Conservation (phyloP, 805 yeast genomes). For the Ogataea ganodermae region DNA sequence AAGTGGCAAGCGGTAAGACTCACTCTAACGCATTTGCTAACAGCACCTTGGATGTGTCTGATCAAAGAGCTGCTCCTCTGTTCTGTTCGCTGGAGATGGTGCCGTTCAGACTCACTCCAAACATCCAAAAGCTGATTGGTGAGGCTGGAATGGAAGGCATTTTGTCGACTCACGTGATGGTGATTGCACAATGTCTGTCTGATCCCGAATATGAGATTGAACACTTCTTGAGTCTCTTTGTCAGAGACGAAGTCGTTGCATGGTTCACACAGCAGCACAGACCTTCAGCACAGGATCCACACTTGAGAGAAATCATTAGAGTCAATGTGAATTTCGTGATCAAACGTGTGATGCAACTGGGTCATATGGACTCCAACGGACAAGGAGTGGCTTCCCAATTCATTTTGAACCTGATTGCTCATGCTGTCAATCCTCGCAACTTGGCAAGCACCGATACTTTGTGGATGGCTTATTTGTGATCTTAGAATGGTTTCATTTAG, state of each 20-base stretch:
- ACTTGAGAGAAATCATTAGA: slow-evolving; percentile 81
- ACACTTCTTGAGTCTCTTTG: slow-evolving; percentile 88
- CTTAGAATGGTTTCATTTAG: background rate
- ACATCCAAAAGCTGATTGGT: slow-evolving; percentile 90
- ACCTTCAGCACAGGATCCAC: slow-evolving; percentile 80
- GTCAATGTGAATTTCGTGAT: slow-evolving; percentile 84
- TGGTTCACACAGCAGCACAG: slow-evolving; percentile 92
- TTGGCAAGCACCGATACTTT: slow-evolving; percentile 87
- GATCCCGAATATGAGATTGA: slow-evolving; percentile 93
- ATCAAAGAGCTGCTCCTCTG: slow-evolving; percentile 69
- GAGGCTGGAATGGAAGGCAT: slow-evolving; percentile 93
- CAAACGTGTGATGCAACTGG: slow-evolving; percentile 74
- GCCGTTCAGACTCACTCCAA: slow-evolving; percentile 95
- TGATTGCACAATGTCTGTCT: slow-evolving; percentile 82
- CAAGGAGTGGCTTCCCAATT: slow-evolving; percentile 86
- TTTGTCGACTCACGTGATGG: slow-evolving; percentile 78
- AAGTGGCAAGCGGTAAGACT: slow-evolving; percentile 57
- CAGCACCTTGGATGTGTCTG: slow-evolving; percentile 49
- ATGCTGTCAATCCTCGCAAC: slow-evolving; percentile 93
- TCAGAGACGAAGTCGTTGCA: slow-evolving; percentile 90
- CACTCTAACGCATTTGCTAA: slow-evolving; percentile 42
- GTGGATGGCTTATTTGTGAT: slow-evolving; percentile 93
- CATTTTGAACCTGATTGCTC: slow-evolving; percentile 84
- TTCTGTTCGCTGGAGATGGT: slow-evolving; percentile 91
- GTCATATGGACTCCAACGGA: slow-evolving; percentile 50